Evolutionary conservation across 441 rosid genomes (phyloP).

Genomic region (Populus hybrid): DNA sequence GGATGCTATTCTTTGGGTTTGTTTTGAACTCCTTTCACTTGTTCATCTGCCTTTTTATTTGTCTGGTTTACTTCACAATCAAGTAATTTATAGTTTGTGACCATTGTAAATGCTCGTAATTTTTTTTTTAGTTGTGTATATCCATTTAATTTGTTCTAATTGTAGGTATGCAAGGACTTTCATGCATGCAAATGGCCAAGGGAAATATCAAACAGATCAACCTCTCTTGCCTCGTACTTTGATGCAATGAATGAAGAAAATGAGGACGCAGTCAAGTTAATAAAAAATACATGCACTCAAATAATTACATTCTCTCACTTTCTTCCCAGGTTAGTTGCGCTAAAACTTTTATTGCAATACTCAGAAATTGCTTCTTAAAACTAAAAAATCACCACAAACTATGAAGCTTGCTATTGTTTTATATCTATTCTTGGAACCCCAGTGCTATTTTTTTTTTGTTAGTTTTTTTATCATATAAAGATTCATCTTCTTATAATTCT

Average conservation of each 20-base stretch:
- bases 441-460: not conserved
- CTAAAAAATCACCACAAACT: not conserved
- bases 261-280: conserved; percentile 29
- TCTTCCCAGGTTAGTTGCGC: conserved; percentile 50
- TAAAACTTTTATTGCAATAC: not conserved
- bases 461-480: no score
- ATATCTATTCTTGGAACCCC: not conserved
- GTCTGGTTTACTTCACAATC: not conserved
- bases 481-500: not conserved
- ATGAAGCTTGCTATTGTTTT: not conserved
- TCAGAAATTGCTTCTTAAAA: not conserved
- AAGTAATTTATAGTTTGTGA: not conserved
- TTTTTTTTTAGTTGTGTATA: not conserved
- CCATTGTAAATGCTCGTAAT: not conserved
- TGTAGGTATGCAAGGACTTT: conserved; percentile 65
- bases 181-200: conserved; percentile 68
- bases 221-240: conserved; percentile 52
- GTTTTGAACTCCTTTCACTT: not conserved
- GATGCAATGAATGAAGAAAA: conserved; percentile 53
- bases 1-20: not conserved
- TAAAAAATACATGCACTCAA: conserved; percentile 41
- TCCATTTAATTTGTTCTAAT: not conserved
- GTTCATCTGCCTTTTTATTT: not conserved
- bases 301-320: conserved; percentile 68
- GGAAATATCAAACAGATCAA: conserved; percentile 42